Evolutionary conservation across 345 rosid genomes (phyloP).

Genomic region (Gossypioides kirkii): DNA sequence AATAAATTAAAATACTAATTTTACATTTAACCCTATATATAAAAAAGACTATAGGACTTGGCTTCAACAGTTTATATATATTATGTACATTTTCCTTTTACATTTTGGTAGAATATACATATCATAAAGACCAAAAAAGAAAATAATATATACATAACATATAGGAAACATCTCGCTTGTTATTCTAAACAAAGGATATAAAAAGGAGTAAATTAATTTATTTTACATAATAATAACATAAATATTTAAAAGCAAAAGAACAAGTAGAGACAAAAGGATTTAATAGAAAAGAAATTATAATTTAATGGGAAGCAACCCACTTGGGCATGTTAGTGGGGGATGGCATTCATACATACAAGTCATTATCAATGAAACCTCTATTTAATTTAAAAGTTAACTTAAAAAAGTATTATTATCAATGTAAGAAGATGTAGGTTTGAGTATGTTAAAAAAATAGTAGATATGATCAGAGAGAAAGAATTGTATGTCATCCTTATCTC

Average conservation of each 20-base stretch:
- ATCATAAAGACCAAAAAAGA: too few relatives aligned
- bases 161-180: neutral
- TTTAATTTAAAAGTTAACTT: neutral
- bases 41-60: too few relatives aligned
- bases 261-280: neutral
- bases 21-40: too few relatives aligned
- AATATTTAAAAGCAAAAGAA: neutral
- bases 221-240: neutral
- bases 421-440: too few relatives aligned
- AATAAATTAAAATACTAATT: too few relatives aligned
- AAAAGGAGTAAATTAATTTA: neutral
- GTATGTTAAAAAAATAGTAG: too few relatives aligned
- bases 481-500: too few relatives aligned
- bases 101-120: neutral
- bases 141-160: too few relatives aligned
- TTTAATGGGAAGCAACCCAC: neutral
- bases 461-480: too few relatives aligned
- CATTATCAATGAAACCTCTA: conserved; percentile 8
- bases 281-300: neutral
- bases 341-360: neutral
- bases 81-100: neutral
- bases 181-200: neutral
- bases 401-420: too few relatives aligned
- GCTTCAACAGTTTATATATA: too few relatives aligned
- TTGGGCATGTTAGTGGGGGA: neutral